A percentile compares a stretch with the other conserved stretches of the same genome.
Conservation (phyloP, 441 rosid genomes). For the Eutrema salsugineum region DNA sequence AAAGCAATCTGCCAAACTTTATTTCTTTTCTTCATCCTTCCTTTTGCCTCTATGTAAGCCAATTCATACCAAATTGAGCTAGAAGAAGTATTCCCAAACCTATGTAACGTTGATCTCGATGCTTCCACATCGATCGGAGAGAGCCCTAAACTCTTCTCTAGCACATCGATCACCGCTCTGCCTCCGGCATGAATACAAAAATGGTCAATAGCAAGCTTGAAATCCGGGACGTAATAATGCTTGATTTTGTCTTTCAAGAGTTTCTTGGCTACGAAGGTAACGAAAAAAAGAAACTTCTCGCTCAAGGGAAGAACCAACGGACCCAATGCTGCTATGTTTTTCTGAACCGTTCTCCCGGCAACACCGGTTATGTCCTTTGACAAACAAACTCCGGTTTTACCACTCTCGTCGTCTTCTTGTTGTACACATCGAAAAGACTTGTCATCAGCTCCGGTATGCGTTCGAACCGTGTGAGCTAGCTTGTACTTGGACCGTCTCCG, state of each 20-base stretch:
- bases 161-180: constrained; percentile 86
- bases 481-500: constrained; percentile 62
- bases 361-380: constrained; percentile 77
- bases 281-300: constrained; percentile 70
- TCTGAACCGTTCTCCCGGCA: constrained; percentile 73
- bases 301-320: constrained; percentile 82
- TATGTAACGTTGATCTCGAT: constrained; percentile 80
- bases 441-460: constrained; percentile 79
- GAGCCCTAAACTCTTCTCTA: constrained; percentile 79
- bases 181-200: constrained; percentile 95
- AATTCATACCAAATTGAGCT: constrained; percentile 91
- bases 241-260: constrained; percentile 57
- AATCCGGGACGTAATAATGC: constrained; percentile 72
- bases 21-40: constrained; percentile 69
- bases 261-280: constrained; percentile 53
- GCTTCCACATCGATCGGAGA: constrained; percentile 71
- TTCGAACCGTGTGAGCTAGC: constrained; percentile 75
- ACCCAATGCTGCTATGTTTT: constrained; percentile 73
- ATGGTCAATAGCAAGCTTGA: constrained; percentile 82
- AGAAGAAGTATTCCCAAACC: constrained; percentile 88
- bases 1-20: constrained; percentile 89
- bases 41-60: constrained; percentile 79
- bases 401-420: constrained; percentile 74
- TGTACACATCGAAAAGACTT: constrained; percentile 77
- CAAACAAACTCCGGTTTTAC: constrained; percentile 72